These are phyloP conservation scores for Aspergillus campestris DNA, from an alignment of 495 filamentous ascomycete species.

Conservation along the genomic window DNA sequence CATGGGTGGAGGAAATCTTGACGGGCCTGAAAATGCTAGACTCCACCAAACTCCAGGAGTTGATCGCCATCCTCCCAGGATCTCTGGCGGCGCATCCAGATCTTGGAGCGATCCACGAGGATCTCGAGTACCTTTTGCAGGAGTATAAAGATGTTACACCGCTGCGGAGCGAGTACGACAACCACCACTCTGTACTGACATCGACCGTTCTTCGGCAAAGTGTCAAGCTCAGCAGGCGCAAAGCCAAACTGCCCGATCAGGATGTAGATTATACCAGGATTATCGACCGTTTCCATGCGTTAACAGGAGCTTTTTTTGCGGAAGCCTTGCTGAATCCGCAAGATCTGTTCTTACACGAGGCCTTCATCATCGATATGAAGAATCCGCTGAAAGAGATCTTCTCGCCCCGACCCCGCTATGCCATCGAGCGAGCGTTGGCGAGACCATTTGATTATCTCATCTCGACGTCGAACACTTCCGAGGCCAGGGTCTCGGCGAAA, in stretches of 20 bases:
- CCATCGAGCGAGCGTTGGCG: constrained; percentile 71
- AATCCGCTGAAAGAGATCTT: constrained; percentile 77
- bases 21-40: constrained; percentile 40
- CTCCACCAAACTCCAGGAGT: constrained; percentile 26
- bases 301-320: constrained; percentile 47
- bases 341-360: constrained; percentile 64
- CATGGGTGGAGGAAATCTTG: constrained; percentile 46
- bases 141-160: constrained; percentile 33
- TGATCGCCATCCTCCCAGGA: constrained; percentile 15
- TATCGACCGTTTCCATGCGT: constrained; percentile 52
- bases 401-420: constrained; percentile 65
- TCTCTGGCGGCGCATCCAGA: constrained; percentile 9
- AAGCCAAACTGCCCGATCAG: constrained; percentile 61
- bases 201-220: constrained; percentile 84
- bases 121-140: constrained; percentile 28
- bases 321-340: constrained; percentile 47
- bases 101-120: constrained; percentile 16
- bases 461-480: constrained; percentile 41
- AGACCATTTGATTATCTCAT: constrained; percentile 80
- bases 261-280: constrained; percentile 71
- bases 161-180: constrained; percentile 68
- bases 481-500: constrained; percentile 42
- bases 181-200: constrained; percentile 60
- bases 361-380: constrained; percentile 75
- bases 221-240: constrained; percentile 76